Percentiles rank a stretch among this genome's conserved stretches.
These are phyloP conservation scores for Petasospora fabianii DNA, from an alignment of 1,139 yeast species.

Conservation along the genomic window DNA sequence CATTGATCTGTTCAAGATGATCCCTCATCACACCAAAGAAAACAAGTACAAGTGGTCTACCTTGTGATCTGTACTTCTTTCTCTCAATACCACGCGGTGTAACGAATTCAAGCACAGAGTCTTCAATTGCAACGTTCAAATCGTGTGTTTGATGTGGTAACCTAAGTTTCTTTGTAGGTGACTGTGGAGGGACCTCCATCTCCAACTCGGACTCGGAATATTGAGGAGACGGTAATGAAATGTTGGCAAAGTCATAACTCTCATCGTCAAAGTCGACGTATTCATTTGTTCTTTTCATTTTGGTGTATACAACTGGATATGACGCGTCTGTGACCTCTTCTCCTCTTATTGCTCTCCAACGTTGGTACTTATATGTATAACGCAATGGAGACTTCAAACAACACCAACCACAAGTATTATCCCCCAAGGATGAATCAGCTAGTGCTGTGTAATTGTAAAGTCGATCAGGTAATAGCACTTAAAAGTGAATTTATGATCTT, in stretches of 20 bases:
- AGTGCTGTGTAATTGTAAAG: too few relatives aligned
- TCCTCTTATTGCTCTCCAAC: too few relatives aligned
- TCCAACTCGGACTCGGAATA: constrained; percentile 4
- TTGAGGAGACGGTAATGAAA: constrained; percentile 5
- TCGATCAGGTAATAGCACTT: too few relatives aligned
- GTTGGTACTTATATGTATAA: too few relatives aligned
- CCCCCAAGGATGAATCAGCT: too few relatives aligned
- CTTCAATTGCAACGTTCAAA: constrained; percentile 12
- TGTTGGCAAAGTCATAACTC: background rate
- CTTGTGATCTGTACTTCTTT: constrained; percentile 5
- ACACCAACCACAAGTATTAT: too few relatives aligned
- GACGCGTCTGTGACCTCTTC: too few relatives aligned
- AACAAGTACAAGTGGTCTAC: constrained; percentile 18
- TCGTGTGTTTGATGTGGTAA: constrained; percentile 13
- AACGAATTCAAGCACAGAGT: constrained; percentile 13
- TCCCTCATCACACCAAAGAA: constrained; percentile 25
- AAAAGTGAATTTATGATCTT: too few relatives aligned
- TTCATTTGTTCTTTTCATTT: background rate
- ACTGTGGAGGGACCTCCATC: too few relatives aligned
- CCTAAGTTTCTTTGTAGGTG: constrained; percentile 8
- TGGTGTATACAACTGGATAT: too few relatives aligned
- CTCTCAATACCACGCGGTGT: constrained; percentile 3
- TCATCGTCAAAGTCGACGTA: background rate
- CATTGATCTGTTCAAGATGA: constrained; percentile 14
- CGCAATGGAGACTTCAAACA: too few relatives aligned